Base-by-base conservation (phyloP, 805 yeast species). In the Pichia rugopelliculosa region DNA sequence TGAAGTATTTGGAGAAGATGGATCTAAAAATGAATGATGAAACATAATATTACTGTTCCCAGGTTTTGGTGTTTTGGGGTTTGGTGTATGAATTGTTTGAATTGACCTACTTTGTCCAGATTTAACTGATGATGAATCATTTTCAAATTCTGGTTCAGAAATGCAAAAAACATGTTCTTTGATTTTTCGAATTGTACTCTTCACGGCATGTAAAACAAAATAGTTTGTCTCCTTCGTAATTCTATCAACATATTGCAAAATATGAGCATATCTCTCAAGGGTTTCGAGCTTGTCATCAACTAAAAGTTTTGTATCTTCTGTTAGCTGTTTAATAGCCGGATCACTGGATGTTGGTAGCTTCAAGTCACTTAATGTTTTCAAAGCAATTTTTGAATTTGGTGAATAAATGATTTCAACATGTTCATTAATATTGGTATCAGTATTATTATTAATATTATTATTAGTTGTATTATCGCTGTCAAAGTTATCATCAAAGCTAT, bases 151-250 rank as follows among this genome's bases (percentile, higher is more conserved):
- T 7, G 56, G 51, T 49, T 55, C 59, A 36, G 57, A 51, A 50
- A 41, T 49, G 37, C 51, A 41, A 36, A 45, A 58, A 2, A 56
- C 53, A 44, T 61, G 66, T 25, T 59, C 78, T 45, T 69, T 68
- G 12, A 77, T 82, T 55, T 74, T 77, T 34, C 67, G 63, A 2
- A 88, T 74, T 0, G 93, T 83, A 33, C 80, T 79, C 22, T 73
- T 68, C 3, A 90, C 86, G 1, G 83, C 71, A 34, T 70, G 65
- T 24, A 85, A 64, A 3, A 89, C 89, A 58, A 80, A 67, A 20
- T 66, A 73, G 59, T 88, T 93, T 4, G 88, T 85, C 62, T 90
- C 96, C 45, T 74, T 77, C 45, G 87, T 84, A 43, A 89, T 80
- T 56, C 80, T 82, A 53, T 84, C 84, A 20, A 86, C 80, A 61